phyloP scores from a whole-genome alignment of 495 filamentous ascomycete species.

The Neurospora sp. region DNA sequence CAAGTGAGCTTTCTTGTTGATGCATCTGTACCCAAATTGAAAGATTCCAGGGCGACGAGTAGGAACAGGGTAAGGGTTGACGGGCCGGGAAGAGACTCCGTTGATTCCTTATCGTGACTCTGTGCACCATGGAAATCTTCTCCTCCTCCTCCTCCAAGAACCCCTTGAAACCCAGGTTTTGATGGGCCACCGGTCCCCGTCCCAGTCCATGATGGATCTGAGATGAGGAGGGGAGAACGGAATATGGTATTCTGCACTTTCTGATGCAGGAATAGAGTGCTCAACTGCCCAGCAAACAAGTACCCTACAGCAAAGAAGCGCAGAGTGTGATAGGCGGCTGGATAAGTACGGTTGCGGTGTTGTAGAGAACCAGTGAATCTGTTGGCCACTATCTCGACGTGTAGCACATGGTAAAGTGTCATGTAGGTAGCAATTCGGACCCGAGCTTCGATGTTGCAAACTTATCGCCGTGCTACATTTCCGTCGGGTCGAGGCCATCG shows the following conservation, averaged over 20 bases:
- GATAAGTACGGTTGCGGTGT: neutral
- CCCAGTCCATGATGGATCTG: neutral
- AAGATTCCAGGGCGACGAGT: slow-evolving; percentile 4
- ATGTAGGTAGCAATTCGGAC: neutral
- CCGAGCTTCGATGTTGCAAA: neutral
- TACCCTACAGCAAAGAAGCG: neutral
- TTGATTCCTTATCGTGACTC: neutral
- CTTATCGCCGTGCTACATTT: neutral
- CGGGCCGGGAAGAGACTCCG: neutral
- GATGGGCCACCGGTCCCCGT: neutral
- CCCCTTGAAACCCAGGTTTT: neutral
- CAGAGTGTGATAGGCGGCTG: neutral
- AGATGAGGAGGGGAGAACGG: neutral
- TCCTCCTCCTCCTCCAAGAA: neutral
- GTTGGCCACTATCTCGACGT: neutral
- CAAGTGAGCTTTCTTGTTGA: neutral
- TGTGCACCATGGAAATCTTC: neutral
- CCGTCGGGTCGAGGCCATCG: slow-evolving; percentile 2
- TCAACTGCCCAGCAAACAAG: neutral
- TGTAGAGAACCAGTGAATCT: neutral
- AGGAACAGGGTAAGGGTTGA: neutral
- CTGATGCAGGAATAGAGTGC: neutral
- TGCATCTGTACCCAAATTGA: slow-evolving; percentile 4
- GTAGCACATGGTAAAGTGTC: neutral
- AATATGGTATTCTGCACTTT: neutral